These are phyloP conservation scores for Fistulifera pelliculosa DNA, from an alignment of 108 stramenopile genomes.

Conservation along the genomic window DNA sequence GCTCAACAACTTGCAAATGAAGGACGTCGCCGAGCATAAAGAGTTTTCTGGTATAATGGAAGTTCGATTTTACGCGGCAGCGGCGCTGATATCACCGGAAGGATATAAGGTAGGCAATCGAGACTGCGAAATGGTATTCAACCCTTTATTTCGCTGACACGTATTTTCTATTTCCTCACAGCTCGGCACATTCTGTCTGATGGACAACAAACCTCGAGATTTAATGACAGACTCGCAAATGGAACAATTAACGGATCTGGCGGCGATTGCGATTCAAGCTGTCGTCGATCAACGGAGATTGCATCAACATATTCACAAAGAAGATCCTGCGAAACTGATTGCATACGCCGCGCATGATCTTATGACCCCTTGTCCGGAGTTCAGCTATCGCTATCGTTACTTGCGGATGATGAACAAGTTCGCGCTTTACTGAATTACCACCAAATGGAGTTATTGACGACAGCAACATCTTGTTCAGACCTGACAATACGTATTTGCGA, in stretches of 20 bases:
- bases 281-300: constrained; percentile 39
- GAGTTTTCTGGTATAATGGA: constrained; percentile 1
- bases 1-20: too few relatives aligned
- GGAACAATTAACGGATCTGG: constrained; percentile 54
- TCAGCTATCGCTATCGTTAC: constrained; percentile 43
- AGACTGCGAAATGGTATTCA: too few relatives aligned
- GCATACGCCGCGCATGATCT: constrained; percentile 72
- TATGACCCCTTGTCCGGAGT: constrained; percentile 68
- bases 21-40: too few relatives aligned
- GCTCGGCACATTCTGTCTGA: constrained; percentile 72
- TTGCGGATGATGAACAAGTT: constrained; percentile 47
- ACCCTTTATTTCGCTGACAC: too few relatives aligned
- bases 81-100: constrained; percentile 61
- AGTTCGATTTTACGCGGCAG: constrained; percentile 71
- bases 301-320: constrained; percentile 12
- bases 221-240: constrained; percentile 46
- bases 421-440: constrained; percentile 21
- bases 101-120: constrained; percentile 35
- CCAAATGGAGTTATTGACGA: constrained; percentile 49
- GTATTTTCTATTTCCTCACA: too few relatives aligned
- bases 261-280: constrained; percentile 48
- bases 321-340: constrained; percentile 55
- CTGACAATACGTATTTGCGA: constrained; percentile 62
- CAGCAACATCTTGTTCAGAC: constrained; percentile 34
- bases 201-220: constrained; percentile 58